Base-by-base conservation (phyloP, 768 basidiomycete species). In the Lactarius sp. region DNA sequence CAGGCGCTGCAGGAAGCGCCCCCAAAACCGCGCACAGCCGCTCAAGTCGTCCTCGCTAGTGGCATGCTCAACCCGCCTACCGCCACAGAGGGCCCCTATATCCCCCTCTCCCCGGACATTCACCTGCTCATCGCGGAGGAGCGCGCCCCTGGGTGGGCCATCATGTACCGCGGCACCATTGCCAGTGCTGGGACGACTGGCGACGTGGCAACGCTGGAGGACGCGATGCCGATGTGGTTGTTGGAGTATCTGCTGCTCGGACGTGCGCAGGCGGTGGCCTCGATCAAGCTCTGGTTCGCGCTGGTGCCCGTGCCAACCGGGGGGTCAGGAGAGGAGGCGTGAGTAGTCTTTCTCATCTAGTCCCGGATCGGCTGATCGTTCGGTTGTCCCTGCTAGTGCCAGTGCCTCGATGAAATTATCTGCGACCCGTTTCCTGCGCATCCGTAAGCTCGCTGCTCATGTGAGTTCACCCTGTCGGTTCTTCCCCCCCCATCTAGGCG, bases 281-380 rank as follows among this genome's bases (percentile, higher is more conserved):
- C 79, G 13, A 77, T 82, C 56, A 99, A 98, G 77, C 72, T 98
- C 50, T 92, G 93, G 69, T 99, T 98, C 72, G 84, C 96, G 20
- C 75, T 99, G 42, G 77, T 95, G 65, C 94, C 95, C 1, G 90
- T 84, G 83, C 77, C 75, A 2, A 80, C 76, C 62, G 82, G 82
- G 63, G 83, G 86, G 57, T 79, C 81, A 0, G 79, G 79, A 34
- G 79, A 74, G 34, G 82, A 89, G 64, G 77, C 86, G 94, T 96
- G 70, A 71, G 91, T 83, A 7, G 39, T 41, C 47, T 34, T 18
- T 1, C 7, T 49, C 22, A 7, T 61, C 22, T 41, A 10, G 20
- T 33, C 13, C 36, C 2, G 12, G 1, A 22, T 56, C 1, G 9
- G n/a, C n/a, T 56, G 13, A 55, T 33, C 18, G 6, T 46, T 14